Evolutionary conservation across 495 filamentous ascomycete species (phyloP), one percentile per base, ranked within the genome.

Genomic region (Tuber melanosporum): DNA sequence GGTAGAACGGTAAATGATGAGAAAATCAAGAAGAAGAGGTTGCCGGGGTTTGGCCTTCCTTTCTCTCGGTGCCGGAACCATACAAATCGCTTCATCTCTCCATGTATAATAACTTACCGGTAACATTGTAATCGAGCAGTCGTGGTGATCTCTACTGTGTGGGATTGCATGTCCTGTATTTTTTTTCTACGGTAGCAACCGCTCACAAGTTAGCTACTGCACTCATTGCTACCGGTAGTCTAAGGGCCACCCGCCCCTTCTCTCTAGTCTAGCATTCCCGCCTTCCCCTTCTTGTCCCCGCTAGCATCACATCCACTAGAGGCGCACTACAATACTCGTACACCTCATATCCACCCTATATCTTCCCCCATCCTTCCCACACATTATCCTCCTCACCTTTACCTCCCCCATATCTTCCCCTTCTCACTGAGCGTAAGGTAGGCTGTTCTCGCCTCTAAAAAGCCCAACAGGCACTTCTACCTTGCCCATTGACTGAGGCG

Each of bases 261-360:
- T 32, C 14, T 66, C 32, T 17, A 12, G 9, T 26, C 52, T 12
- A 32, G 17, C 26, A 12, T 36, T 66, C 57, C 57, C 57, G 26
- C 57, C 57, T 66, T 66, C 26, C 57, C 57, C 57, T n/a, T 66
- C 57, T 66, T 66, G 57, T 66, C 57, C 57, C 57, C 17, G 14
- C 57, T 3, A 66, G 57, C 57, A 36, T 36, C 57, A 12, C 52
- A 26, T 62, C 52, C n/a, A 32, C 26, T 36, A 36, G 12, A 66
- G 57, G 57, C 32, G 57, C 57, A 66, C 57, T 66, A 36, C 57
- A 66, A 26, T 66, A n/a, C n/a, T n/a, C n/a, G n/a, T n/a, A 36
- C 57, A 66, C 57, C 57, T 66, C 57, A 66, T 36, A 66, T 66
- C 57, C 32, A 66, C 26, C 57, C 3, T 66, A 66, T 32, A 26